Conservation (phyloP, 495 filamentous ascomycete species). For the Aspergillus asperescens region DNA sequence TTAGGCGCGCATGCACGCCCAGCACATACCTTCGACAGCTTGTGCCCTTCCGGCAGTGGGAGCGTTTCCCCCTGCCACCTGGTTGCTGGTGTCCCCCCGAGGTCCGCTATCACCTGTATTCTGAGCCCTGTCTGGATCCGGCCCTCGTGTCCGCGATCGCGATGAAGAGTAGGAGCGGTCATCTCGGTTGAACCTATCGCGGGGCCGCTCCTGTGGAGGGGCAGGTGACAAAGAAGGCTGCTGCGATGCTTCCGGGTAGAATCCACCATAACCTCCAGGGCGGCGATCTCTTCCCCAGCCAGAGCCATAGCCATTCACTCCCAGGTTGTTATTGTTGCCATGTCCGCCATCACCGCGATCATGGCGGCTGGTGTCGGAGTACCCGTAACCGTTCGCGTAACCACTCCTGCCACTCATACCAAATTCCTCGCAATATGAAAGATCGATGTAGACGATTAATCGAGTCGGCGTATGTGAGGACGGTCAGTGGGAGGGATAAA, state of each 20-base stretch:
- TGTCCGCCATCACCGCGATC: conserved; percentile 37
- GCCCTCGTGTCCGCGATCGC: conserved; percentile 36
- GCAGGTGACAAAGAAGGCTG: conserved; percentile 24
- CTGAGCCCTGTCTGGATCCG: conserved; percentile 24
- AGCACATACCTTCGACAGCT: conserved; percentile 38
- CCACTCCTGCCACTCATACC: conserved; percentile 42
- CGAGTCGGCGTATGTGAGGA: not conserved
- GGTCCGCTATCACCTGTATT: conserved; percentile 25
- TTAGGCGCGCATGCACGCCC: not conserved
- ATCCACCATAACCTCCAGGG: conserved; percentile 45
- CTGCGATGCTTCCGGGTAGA: conserved; percentile 34
- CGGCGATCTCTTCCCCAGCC: conserved; percentile 30
- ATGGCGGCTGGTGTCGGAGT: conserved; percentile 39
- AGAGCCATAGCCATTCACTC: conserved; percentile 32
- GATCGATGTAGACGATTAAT: not conserved
- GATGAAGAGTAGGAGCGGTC: conserved; percentile 36
- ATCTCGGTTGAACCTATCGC: conserved; percentile 30
- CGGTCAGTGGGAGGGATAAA: not conserved
- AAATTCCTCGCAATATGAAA: conserved; percentile 4
- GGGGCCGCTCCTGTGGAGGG: conserved; percentile 35
- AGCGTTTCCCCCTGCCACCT: conserved; percentile 21
- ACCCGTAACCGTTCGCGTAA: conserved; percentile 43
- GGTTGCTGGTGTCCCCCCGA: conserved; percentile 22
- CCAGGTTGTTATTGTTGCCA: conserved; percentile 28
- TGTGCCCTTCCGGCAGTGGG: conserved; percentile 19